Conservation (phyloP, 345 rosid species). For the Syzygium oleosum region DNA sequence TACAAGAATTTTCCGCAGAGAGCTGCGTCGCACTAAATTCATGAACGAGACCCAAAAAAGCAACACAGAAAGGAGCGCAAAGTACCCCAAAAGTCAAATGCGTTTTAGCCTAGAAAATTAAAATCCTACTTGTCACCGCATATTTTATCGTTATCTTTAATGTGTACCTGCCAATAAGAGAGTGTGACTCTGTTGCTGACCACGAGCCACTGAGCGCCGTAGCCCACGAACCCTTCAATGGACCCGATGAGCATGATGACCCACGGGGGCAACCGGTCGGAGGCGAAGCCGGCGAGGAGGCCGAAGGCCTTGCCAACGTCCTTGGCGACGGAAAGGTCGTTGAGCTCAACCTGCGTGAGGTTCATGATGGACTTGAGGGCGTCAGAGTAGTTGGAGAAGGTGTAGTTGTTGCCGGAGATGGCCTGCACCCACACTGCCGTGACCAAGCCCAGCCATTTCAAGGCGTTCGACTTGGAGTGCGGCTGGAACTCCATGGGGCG, state of each 20-base stretch:
- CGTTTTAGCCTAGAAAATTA: neutral
- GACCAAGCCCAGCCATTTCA: constrained; percentile 89
- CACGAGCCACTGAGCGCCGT: constrained; percentile 93
- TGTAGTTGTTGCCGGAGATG: constrained; percentile 91
- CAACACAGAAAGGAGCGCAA: neutral
- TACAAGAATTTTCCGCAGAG: neutral
- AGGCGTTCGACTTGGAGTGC: constrained; percentile 6
- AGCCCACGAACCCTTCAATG: constrained; percentile 81
- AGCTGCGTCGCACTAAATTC: neutral
- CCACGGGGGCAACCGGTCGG: constrained; percentile 63
- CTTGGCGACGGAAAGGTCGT: constrained; percentile 79
- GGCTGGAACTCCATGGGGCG: neutral
- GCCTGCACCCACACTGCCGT: constrained; percentile 95
- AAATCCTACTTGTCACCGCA: neutral
- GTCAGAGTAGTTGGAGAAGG: constrained; percentile 86
- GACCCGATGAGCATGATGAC: constrained; percentile 71
- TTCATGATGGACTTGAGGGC: constrained; percentile 79
- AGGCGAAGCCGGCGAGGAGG: constrained; percentile 83
- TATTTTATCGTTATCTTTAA: neutral
- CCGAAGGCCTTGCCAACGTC: constrained; percentile 96
- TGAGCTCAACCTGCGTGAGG: constrained; percentile 75
- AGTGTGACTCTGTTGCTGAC: constrained; percentile 61
- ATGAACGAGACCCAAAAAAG: neutral
- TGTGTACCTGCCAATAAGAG: constrained; percentile 78
- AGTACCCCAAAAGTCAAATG: neutral